These are phyloP conservation scores for Blastobotrys illinoisensis DNA, from an alignment of 1,139 yeast species.

Conservation along the genomic window DNA sequence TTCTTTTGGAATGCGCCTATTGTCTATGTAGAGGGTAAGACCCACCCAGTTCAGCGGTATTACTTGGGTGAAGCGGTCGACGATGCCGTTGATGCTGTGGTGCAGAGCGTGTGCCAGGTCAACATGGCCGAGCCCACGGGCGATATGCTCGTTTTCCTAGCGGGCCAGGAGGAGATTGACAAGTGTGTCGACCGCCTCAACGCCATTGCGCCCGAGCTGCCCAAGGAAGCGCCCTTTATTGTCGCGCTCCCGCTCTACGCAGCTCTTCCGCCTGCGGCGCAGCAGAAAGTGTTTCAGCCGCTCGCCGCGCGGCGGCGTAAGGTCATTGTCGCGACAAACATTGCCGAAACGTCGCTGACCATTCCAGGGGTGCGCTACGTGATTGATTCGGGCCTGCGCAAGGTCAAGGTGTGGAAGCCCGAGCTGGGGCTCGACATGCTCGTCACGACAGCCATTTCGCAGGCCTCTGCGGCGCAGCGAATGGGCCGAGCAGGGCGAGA, in stretches of 20 bases:
- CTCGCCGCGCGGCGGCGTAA: slow-evolving; percentile 62
- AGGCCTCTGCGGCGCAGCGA: slow-evolving; percentile 91
- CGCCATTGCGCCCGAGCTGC: slow-evolving; percentile 58
- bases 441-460: slow-evolving; percentile 85
- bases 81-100: slow-evolving; percentile 76
- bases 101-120: slow-evolving; percentile 70
- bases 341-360: slow-evolving; percentile 96
- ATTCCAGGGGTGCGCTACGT: slow-evolving; percentile 95
- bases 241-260: slow-evolving; percentile 87
- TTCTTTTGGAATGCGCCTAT: slow-evolving; percentile 79
- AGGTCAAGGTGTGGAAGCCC: slow-evolving; percentile 92
- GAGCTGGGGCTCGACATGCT: slow-evolving; percentile 86
- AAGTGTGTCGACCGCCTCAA: slow-evolving; percentile 62
- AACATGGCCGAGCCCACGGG: slow-evolving; percentile 76
- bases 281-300: slow-evolving; percentile 66
- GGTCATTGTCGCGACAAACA: slow-evolving; percentile 84
- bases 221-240: slow-evolving; percentile 69
- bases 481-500: slow-evolving; percentile 99
- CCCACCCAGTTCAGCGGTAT: slow-evolving; percentile 71
- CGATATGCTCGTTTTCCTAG: slow-evolving; percentile 81
- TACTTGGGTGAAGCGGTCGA: slow-evolving; percentile 60
- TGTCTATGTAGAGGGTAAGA: slow-evolving; percentile 81
- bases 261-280: slow-evolving; percentile 81
- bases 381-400: slow-evolving; percentile 85
- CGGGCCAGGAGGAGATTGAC: slow-evolving; percentile 98